A percentile compares a stretch with the other conserved stretches of the same genome.
Conservation (phyloP, 164 flowering plant species). For the Paratinospora sagittata region DNA sequence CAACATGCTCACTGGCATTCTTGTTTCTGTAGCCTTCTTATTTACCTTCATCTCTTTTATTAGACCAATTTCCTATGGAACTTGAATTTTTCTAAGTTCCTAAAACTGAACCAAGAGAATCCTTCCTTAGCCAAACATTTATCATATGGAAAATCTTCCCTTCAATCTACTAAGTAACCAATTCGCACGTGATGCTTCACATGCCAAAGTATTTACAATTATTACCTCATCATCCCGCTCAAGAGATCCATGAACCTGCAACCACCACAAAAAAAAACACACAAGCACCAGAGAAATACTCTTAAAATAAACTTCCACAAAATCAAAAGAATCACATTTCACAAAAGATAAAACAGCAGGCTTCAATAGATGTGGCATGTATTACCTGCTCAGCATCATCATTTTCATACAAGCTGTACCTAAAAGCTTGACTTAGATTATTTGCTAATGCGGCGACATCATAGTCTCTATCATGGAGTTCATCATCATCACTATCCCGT, state of each 20-base stretch:
- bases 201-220: conserved; percentile 1
- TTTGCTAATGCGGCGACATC: conserved; percentile 88
- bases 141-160: neutral
- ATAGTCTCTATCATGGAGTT: conserved; percentile 86
- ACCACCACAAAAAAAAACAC: conserved; percentile 14
- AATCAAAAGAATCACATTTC: neutral
- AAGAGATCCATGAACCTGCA: conserved; percentile 65
- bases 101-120: neutral
- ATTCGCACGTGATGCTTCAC: neutral
- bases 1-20: too few species aligned
- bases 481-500: conserved; percentile 96
- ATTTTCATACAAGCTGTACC: conserved; percentile 64
- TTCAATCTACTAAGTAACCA: neutral
- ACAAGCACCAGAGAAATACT: neutral
- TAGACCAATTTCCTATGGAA: neutral
- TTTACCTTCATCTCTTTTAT: neutral
- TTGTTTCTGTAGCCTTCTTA: too few species aligned
- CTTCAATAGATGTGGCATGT: neutral
- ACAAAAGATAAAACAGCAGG: neutral
- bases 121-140: neutral
- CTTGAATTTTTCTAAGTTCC: neutral
- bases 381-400: conserved; percentile 78
- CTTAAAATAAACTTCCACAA: neutral
- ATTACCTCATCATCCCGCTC: conserved; percentile 94
- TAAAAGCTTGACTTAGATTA: conserved; percentile 79